These are phyloP conservation scores for Aspergillus thermomutatus DNA, from an alignment of 2,329 filamentous ascomycete genomes.

Conservation along the genomic window DNA sequence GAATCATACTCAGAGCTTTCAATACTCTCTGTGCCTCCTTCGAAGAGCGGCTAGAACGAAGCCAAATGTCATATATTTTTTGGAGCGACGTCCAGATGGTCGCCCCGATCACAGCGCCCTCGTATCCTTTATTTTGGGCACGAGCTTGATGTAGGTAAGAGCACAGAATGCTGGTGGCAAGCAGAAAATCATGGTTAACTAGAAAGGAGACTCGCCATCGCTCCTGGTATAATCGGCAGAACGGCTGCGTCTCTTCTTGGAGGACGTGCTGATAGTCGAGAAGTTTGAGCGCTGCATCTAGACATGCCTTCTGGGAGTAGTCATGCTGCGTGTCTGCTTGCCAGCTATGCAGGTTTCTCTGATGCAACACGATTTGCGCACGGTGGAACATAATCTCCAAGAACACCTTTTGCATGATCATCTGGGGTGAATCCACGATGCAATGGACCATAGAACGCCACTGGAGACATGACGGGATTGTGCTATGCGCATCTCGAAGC, in stretches of 20 bases:
- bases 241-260: background rate
- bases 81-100: background rate
- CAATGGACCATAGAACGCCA: background rate
- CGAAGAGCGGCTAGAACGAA: background rate
- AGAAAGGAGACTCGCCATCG: background rate
- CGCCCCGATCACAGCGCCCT: background rate
- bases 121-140: background rate
- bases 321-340: background rate
- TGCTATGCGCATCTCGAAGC: background rate
- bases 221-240: background rate
- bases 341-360: background rate
- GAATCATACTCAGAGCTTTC: background rate
- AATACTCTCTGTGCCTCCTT: background rate
- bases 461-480: background rate
- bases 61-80: background rate
- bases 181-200: background rate
- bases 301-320: background rate
- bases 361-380: background rate
- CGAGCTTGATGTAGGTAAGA: background rate
- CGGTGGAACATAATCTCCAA: background rate
- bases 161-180: background rate
- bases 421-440: background rate
- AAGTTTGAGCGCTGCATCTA: background rate
- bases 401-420: background rate
- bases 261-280: background rate